Base-by-base conservation (phyloP, 2,329 filamentous ascomycete species). In the Plenodomus tracheiphilus region DNA sequence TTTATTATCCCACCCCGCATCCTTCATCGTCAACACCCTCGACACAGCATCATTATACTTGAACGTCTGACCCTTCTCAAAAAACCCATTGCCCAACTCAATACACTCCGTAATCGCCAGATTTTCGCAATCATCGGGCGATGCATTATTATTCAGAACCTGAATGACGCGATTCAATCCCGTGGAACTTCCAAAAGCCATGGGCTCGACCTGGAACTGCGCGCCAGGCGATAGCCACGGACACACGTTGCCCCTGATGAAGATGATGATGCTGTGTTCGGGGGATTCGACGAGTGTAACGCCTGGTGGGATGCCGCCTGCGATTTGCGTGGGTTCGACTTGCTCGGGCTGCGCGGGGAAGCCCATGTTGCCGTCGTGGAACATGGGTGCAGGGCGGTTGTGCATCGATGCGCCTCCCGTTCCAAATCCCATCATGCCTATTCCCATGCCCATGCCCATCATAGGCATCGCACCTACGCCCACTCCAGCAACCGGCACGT, bases 11-110 rank as follows among this genome's bases (percentile, higher is more conserved):
- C 65, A 69, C 1, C 66, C 65, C 7, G 62, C 65, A 54, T 66
- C 62, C 42, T 61, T 60, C 56, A 68, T 56, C 4, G 63, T 68
- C 58, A 68, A 41, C n/a, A 68, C 64, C 56, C 58, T 58, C 19
- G 59, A 58, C 32, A 67, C 61, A 8, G 65, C 62, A 50, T 65
- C 65, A 2, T 59, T 63, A 42, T 57, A 65, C 46, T 66, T 61
- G 59, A 69, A 71, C 17, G 65, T 70, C 49, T 64, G 62, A 1
- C 69, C 66, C 54, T 70, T 69, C 49, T 66, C 66, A 65, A 64
- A 71, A 46, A 64, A 15, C 4, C 67, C 68, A 50, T 62, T 67
- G 2, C 64, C 67, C 46, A 69, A 44, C 54, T 71, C 68, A 43
- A 69, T 63, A 34, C 66, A 69, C 58, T 71, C 66, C 0, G 64